Base-by-base conservation (phyloP, 257 asterid species). In the Cinchona pubescens region DNA sequence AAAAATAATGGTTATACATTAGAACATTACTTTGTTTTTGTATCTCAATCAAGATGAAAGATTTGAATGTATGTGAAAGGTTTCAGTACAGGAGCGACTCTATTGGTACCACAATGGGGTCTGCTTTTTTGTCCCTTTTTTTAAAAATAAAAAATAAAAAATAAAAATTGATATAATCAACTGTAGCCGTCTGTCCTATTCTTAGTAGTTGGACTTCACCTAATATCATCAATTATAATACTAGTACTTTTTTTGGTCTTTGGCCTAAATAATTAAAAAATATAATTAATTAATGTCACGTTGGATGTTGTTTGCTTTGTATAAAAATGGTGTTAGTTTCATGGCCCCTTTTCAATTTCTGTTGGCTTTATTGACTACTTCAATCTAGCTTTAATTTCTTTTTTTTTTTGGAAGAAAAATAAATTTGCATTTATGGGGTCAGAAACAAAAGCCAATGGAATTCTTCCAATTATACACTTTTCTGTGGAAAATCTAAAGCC, bases 381-480 rank as follows among this genome's bases (percentile, higher is more conserved):
- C n/a, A n/a, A n/a, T n/a, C 15, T 9, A 30, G 37, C 4, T 4
- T 19, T 16, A 14, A 1, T 1, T 63, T 29, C 5, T 16, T 18
- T n/a, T 21, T 11, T 5, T 1, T 51, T 23, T 21, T 55, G 21
- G 30, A 23, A 21, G 9, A 32, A 21, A 63, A 5, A 21, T 2
- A 63, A 21, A 2, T 1, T 18, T 14, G 19, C 23, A 46, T 10
- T 32, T 30, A 69, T 69, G 74, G 45, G 62, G 11, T 69, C 74
- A 7, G 43, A 69, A 29, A 30, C 74, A 16, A 43, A 48, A 18
- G 21, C 18, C 45, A 73, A 77, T 12, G n/a, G n/a, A n/a, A n/a
- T n/a, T n/a, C 76, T 83, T 72, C 88, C 88, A 4, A 67, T 80
- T 46, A 85, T 83, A 80, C 55, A 78, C 64, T 69, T 90, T 53